These are phyloP conservation scores for Leccinum arenicola DNA, from an alignment of 768 basidiomycete species.

Conservation along the genomic window DNA sequence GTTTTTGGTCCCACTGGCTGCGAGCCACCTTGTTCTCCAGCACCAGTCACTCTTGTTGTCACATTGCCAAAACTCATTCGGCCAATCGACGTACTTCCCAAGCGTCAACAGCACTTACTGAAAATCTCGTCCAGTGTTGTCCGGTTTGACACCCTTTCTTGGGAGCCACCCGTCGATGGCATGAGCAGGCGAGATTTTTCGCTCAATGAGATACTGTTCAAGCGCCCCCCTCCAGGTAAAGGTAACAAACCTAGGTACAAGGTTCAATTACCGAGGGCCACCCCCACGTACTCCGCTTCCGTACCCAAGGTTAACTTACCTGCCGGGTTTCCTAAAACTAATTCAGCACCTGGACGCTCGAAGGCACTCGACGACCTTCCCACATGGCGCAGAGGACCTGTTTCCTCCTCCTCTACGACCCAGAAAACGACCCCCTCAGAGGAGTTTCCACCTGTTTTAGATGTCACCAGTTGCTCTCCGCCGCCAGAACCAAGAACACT, in stretches of 20 bases:
- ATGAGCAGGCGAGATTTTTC: constrained; percentile 61
- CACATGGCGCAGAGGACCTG: constrained; percentile 39
- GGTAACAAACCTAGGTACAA: constrained; percentile 33
- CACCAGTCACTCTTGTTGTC: constrained; percentile 39
- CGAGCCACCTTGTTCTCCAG: constrained; percentile 50
- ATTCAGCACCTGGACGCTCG: constrained; percentile 23
- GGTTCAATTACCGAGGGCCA: constrained; percentile 35
- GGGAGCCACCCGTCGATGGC: constrained; percentile 66
- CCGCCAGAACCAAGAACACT: constrained; percentile 45
- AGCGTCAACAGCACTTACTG: constrained; percentile 46
- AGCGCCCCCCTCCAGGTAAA: constrained; percentile 34
- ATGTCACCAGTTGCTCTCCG: constrained; percentile 66
- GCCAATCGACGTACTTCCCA: constrained; percentile 43
- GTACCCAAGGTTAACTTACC: constrained; percentile 42
- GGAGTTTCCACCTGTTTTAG: constrained; percentile 31
- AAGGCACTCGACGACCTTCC: constrained; percentile 33
- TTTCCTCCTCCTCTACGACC: constrained; percentile 17
- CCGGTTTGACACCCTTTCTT: constrained; percentile 67
- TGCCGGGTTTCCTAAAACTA: constrained; percentile 19
- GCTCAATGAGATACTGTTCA: constrained; percentile 65
- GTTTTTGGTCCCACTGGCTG: constrained; percentile 44
- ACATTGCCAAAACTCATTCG: constrained; percentile 46
- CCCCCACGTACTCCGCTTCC: constrained; percentile 5
- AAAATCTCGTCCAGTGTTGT: constrained; percentile 36
- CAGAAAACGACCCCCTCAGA: constrained; percentile 8